These are phyloP conservation scores for Microthlaspi erraticum DNA, from an alignment of 345 rosid species.

Conservation along the genomic window DNA sequence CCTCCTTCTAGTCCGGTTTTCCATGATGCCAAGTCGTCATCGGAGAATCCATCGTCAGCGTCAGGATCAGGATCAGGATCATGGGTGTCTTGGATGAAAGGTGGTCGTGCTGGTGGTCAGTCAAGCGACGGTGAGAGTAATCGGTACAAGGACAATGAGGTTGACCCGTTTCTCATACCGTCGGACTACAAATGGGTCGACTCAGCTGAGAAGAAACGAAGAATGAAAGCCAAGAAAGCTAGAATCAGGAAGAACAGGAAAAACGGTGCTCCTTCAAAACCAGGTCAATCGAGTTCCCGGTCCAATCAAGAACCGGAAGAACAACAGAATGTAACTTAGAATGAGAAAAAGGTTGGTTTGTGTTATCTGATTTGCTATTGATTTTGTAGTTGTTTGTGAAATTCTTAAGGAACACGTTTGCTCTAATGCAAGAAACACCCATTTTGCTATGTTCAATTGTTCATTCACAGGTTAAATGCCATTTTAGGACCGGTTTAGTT, in stretches of 20 bases:
- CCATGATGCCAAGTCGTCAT: constrained; percentile 76
- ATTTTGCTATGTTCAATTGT: constrained; percentile 22
- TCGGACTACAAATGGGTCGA: constrained; percentile 84
- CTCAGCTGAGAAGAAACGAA: constrained; percentile 86
- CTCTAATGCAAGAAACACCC: constrained; percentile 11
- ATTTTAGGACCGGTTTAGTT: constrained; percentile 9
- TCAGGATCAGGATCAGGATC: constrained; percentile 48
- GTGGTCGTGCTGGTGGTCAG: constrained; percentile 66
- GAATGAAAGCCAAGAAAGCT: constrained; percentile 87
- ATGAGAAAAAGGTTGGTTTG: constrained; percentile 32
- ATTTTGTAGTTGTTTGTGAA: constrained; percentile 30
- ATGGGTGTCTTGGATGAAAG: constrained; percentile 96
- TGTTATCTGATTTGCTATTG: constrained; percentile 16
- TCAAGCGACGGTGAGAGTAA: constrained; percentile 77
- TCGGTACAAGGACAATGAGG: constrained; percentile 63
- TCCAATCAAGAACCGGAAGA: constrained; percentile 51
- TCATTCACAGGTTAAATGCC: not conserved
- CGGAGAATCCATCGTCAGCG: constrained; percentile 51
- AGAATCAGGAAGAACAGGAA: constrained; percentile 73
- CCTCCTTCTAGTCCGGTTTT: constrained; percentile 85
- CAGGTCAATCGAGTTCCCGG: constrained; percentile 35
- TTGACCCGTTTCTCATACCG: constrained; percentile 82
- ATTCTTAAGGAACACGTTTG: constrained; percentile 31
- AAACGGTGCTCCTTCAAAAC: constrained; percentile 57
- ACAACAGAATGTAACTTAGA: constrained; percentile 22